Conservation (phyloP, 2,329 filamentous ascomycete species). For the Cladophialophora immunda region DNA sequence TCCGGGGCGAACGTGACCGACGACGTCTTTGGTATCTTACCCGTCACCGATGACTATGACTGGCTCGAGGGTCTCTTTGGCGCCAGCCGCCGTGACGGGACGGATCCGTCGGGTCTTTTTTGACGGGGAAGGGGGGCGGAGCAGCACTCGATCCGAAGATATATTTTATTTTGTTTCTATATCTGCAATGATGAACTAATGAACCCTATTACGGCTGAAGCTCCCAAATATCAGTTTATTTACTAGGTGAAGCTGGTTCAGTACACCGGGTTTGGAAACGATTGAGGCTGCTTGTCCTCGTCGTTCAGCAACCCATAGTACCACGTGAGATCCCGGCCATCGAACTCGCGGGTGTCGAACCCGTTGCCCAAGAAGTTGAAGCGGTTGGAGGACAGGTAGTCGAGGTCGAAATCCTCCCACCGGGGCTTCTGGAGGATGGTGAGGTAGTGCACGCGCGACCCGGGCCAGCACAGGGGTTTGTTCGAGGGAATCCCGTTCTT, state of each 20-base stretch:
- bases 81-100: no score
- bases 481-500: constrained; percentile 16
- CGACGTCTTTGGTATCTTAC: constrained; percentile 20
- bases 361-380: constrained; percentile 55
- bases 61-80: constrained; percentile 13
- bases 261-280: constrained; percentile 15
- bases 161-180: no score
- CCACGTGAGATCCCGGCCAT: constrained; percentile 27
- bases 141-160: no score
- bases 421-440: constrained; percentile 44
- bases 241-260: not conserved
- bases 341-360: constrained; percentile 42
- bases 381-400: constrained; percentile 42
- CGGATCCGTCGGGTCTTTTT: no score
- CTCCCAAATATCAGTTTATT: no score
- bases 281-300: constrained; percentile 10
- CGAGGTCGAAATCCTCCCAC: constrained; percentile 17
- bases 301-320: constrained; percentile 28
- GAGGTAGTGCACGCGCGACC: constrained; percentile 42
- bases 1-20: not conserved
- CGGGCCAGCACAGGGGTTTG: constrained; percentile 50
- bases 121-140: no score
- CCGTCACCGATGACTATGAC: constrained; percentile 18
- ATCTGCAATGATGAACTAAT: no score
- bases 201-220: no score